Evolutionary conservation across 108 stramenopile species (phyloP), one percentile per base, ranked within the genome.

Genomic region (Hondaea fermentalgiana): DNA sequence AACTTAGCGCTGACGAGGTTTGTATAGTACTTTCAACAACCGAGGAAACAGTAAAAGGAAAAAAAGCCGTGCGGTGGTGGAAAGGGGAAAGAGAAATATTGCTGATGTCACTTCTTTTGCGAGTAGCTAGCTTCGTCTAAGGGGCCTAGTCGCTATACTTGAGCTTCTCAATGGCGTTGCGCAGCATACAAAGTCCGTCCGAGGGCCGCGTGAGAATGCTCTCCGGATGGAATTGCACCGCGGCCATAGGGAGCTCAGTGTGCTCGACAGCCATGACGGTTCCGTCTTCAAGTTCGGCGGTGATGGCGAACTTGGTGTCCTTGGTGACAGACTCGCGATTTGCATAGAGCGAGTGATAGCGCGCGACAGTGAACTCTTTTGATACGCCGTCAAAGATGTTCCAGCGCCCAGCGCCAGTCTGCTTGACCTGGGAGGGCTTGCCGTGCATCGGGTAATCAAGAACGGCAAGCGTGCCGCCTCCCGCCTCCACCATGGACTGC

Each of bases 191-290:
- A 92, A 98, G 94, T 44, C 98, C 98, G 87, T 96, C 94, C 35
- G 88, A 89, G 47, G 98, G 98, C 88, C 95, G 95, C 19, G 98
- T 98, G 60, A 98, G 93, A 72, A 98, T 98, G 29, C 96, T 96
- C 91, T 99, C 98, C 5, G 98, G 98, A 88, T 99, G 98, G 91
- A 98, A 99, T 95, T 99, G 98, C 59, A 99, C 98, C n/a, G 97
- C 98, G 25, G 97, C 97, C 92, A 96, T 95, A 17, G 98, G 98
- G 23, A 97, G 91, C 53, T 93, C 92, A 90, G 95, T 95, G 93
- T 99, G 98, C 91, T 97, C 93, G 59, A 99, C 96, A 43, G 95
- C 98, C 98, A 99, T 99, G 53, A 98, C 96, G 69, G 97, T 94
- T 1, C 97, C 97, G 88, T 98, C 97, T 51, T 96, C 96, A n/a